phyloP scores from a whole-genome alignment of 805 yeast species.

The Debaryomyces castellii region DNA sequence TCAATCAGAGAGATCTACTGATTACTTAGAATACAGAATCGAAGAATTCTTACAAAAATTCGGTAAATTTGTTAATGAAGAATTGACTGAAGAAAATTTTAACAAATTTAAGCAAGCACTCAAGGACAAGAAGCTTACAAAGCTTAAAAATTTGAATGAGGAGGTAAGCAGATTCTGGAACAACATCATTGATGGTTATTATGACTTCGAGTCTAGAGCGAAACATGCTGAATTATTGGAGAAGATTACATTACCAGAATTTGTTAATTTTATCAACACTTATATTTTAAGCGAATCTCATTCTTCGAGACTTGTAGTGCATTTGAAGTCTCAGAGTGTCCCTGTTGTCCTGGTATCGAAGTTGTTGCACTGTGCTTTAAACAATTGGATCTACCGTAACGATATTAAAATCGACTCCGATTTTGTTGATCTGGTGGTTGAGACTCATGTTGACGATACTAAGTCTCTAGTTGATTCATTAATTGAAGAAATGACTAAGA shows the following conservation, averaged over 20 bases:
- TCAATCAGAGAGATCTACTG: conserved; percentile 79
- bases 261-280: conserved; percentile 52
- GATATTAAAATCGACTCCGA: conserved; percentile 24
- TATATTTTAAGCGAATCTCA: conserved; percentile 16
- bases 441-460: conserved; percentile 8
- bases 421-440: conserved; percentile 18
- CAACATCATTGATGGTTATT: conserved; percentile 71
- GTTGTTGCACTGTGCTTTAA: conserved; percentile 23
- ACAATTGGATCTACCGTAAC: conserved; percentile 23
- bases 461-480: conserved; percentile 4
- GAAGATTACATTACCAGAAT: conserved; percentile 53
- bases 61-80: conserved; percentile 39
- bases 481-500: not conserved
- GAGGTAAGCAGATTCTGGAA: conserved; percentile 68
- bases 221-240: conserved; percentile 58
- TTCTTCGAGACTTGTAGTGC: conserved; percentile 23
- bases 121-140: conserved; percentile 62
- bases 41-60: conserved; percentile 58
- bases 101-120: conserved; percentile 68
- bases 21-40: conserved; percentile 75
- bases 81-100: conserved; percentile 64
- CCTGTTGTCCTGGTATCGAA: conserved; percentile 18
- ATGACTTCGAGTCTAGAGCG: conserved; percentile 64
- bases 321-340: conserved; percentile 53
- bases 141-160: conserved; percentile 74